Base-by-base conservation (phyloP, 306 rosid genomes). In the Lagenaria siceraria region DNA sequence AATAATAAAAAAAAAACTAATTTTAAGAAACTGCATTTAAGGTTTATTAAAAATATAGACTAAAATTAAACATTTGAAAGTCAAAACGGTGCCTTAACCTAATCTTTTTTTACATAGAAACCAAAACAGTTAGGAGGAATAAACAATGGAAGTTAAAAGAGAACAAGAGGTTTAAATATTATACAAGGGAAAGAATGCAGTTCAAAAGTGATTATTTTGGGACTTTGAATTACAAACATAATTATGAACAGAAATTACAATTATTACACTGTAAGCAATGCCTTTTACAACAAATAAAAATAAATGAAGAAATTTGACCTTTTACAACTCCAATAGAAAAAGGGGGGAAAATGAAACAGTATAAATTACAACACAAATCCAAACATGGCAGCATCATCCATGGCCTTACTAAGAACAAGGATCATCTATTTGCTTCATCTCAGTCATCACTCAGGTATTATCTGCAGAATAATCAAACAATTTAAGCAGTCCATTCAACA, bases 351-450 rank as follows among this genome's bases (percentile, higher is more conserved):
- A 73, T 73, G 61, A 73, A 73, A 82, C 70, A 75, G 75, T 78
- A 68, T 43, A 90, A 84, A 84, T 85, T 87, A 89, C 84, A 65
- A 72, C 58, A 71, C 80, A 54, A 59, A 59, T 82, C 81, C 80
- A 69, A 35, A 63, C 63, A 74, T 86, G 87, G 84, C 83, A 76
- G 79, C 88, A 87, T 82, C 81, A 83, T 78, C 75, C 74, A 62
- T 75, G 52, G 80, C 83, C 85, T 85, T 82, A 78, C 83, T 86
- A 40, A 79, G 74, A 53, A 78, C 17, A 80, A 66, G 53, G 81
- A 81, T 78, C 19, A 74, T 78, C 85, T 72, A 81, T 74, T 82
- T 80, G 83, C 80, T 81, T 80, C 84, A 77, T 79, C 62, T 69
- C 56, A 78, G 72, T 85, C 84, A 25, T 77, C 52, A 65, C 76